Conservation (phyloP, 208 protist genomes). For the Borovskyia barvae region DNA sequence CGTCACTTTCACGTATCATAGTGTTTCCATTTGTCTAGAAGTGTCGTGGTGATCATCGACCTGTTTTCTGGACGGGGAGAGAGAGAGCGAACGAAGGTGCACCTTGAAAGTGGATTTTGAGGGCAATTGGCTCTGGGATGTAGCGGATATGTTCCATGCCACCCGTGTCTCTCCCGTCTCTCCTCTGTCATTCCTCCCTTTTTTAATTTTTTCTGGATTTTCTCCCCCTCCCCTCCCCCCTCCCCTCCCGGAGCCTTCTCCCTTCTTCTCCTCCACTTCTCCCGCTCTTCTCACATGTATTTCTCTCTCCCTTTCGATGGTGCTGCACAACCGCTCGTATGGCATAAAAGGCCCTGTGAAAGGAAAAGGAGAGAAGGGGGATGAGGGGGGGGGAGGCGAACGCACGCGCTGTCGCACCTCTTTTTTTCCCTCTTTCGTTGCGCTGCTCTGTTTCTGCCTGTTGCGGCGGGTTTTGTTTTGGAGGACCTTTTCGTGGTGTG, state of each 20-base stretch:
- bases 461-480: too few species aligned
- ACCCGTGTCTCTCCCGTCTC: not conserved
- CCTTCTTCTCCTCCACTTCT: not conserved
- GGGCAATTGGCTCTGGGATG: not conserved
- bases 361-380: too few species aligned
- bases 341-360: too few species aligned
- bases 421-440: not conserved
- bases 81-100: too few species aligned
- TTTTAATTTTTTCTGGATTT: not conserved
- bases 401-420: not conserved
- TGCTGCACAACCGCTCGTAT: not conserved
- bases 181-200: not conserved
- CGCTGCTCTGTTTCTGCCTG: not conserved
- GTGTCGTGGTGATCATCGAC: not conserved
- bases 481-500: too few species aligned
- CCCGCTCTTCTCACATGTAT: constrained; percentile 10
- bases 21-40: not conserved
- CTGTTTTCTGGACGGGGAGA: too few species aligned
- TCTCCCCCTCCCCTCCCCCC: not conserved
- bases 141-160: not conserved
- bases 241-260: not conserved
- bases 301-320: not conserved
- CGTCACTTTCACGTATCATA: not conserved
- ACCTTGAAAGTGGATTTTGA: too few species aligned
- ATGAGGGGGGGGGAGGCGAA: too few species aligned